Evolutionary conservation across 331 rosid genomes (phyloP).

Genomic region (Quercus lobata): DNA sequence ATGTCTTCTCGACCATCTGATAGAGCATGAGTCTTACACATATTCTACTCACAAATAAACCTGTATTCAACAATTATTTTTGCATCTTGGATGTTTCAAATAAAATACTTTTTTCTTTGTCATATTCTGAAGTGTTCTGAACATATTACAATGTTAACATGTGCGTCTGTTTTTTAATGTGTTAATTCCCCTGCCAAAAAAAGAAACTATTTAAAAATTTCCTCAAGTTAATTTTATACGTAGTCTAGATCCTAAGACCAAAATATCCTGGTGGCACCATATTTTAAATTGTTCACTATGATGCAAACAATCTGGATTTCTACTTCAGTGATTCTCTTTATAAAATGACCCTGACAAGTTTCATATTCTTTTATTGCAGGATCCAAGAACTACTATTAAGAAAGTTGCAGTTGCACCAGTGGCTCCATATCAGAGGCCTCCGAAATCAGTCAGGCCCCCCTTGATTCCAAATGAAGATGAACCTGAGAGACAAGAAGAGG

Average conservation of each 20-base stretch:
- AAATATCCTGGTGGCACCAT: constrained; percentile 1
- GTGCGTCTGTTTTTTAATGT: not conserved
- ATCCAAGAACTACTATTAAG: constrained; percentile 39
- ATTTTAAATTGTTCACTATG: not conserved
- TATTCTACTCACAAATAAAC: not conserved
- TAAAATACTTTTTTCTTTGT: not conserved
- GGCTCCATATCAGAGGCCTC: constrained; percentile 60
- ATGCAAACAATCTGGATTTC: not conserved
- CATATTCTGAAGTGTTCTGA: not conserved
- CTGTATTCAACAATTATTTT: not conserved
- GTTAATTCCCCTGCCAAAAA: not conserved
- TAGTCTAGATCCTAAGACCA: not conserved
- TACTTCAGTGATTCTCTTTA: not conserved
- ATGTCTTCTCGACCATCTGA: constrained; percentile 1
- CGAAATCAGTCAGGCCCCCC: constrained; percentile 70
- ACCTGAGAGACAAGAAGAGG: constrained; percentile 64
- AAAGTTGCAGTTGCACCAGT: constrained; percentile 49
- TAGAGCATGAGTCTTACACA: not conserved
- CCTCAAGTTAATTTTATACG: not conserved
- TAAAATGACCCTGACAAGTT: not conserved
- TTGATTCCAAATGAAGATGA: constrained; percentile 82
- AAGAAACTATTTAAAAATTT: not conserved
- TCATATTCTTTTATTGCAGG: constrained; percentile 36
- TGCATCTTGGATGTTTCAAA: not conserved
- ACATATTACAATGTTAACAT: not conserved